A percentile compares a stretch with the other conserved stretches of the same genome.
Conservation (phyloP, 2,329 filamentous ascomycete genomes). For the Paraconiothyrium sp. region DNA sequence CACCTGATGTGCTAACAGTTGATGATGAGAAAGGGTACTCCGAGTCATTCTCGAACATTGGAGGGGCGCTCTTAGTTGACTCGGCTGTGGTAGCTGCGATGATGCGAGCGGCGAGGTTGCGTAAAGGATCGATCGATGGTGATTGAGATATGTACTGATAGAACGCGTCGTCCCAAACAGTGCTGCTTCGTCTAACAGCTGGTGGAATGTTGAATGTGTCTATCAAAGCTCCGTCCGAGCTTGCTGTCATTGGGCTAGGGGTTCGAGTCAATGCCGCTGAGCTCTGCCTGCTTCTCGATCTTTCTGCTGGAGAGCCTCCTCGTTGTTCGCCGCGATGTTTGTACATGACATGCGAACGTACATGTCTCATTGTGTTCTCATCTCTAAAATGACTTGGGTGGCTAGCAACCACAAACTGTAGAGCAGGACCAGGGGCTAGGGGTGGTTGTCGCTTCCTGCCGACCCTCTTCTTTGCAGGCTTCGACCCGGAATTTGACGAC, state of each 20-base stretch:
- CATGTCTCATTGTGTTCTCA: conserved; percentile 43
- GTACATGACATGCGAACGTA: conserved; percentile 51
- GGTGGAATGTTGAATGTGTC: conserved; percentile 24
- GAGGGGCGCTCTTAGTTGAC: conserved; percentile 34
- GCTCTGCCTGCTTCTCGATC: conserved; percentile 26
- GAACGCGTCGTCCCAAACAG: conserved; percentile 29
- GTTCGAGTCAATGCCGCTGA: conserved; percentile 26
- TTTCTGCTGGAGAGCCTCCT: conserved; percentile 28
- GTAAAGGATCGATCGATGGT: conserved; percentile 29
- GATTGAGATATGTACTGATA: conserved; percentile 31
- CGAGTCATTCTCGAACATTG: conserved; percentile 28
- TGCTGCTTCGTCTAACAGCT: conserved; percentile 21
- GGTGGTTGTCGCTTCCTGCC: conserved; percentile 45
- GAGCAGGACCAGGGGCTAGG: conserved; percentile 40
- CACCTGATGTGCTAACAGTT: conserved; percentile 1
- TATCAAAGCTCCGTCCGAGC: conserved; percentile 26
- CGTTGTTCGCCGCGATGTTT: conserved; percentile 39
- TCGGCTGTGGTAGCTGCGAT: conserved; percentile 33
- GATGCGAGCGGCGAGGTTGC: conserved; percentile 37
- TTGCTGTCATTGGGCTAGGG: conserved; percentile 31
- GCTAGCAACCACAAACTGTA: conserved; percentile 46
- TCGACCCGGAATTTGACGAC: conserved; percentile 33
- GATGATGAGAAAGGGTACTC: conserved; percentile 37
- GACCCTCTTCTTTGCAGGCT: conserved; percentile 34
- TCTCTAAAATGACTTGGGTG: conserved; percentile 47